phyloP scores from a whole-genome alignment of 331 rosid species.

The Rosa hybrid region DNA sequence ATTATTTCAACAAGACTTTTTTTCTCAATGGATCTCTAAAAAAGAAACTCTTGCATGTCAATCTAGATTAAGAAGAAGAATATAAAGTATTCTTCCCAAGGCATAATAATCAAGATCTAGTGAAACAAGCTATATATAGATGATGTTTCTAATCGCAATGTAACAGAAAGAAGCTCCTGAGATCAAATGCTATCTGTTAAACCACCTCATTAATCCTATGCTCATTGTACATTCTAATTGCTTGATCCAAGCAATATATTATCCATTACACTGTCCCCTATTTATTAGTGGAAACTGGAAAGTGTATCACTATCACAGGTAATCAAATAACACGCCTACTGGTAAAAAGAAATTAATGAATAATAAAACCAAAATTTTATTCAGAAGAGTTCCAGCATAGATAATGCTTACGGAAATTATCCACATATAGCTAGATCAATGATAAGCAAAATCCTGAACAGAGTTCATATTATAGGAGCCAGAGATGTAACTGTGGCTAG shows the following conservation, averaged over 20 bases:
- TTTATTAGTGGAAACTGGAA: not conserved
- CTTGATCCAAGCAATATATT: no score
- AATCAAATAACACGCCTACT: not conserved
- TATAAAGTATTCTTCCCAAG: no score
- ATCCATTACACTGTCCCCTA: no score
- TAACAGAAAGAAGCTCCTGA: not conserved
- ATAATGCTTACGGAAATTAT: not conserved
- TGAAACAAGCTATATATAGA: not conserved
- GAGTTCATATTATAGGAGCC: not conserved
- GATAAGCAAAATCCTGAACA: not conserved
- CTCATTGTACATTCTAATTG: not conserved
- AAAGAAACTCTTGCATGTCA: not conserved
- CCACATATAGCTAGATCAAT: not conserved
- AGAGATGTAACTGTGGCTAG: not conserved
- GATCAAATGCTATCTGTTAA: not conserved
- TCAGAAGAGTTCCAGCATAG: not conserved
- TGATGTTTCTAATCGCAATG: not conserved
- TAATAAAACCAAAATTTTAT: not conserved
- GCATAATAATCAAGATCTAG: not conserved
- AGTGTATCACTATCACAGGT: not conserved
- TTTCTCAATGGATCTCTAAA: no score
- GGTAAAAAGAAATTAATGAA: not conserved
- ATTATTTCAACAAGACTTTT: not conserved
- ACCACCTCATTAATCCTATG: not conserved
- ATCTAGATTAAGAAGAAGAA: not conserved